Evolutionary conservation across 1,284 basidiomycete genomes (phyloP), one percentile per base, ranked within the genome.

Genomic region (Porphyrellus sp.): DNA sequence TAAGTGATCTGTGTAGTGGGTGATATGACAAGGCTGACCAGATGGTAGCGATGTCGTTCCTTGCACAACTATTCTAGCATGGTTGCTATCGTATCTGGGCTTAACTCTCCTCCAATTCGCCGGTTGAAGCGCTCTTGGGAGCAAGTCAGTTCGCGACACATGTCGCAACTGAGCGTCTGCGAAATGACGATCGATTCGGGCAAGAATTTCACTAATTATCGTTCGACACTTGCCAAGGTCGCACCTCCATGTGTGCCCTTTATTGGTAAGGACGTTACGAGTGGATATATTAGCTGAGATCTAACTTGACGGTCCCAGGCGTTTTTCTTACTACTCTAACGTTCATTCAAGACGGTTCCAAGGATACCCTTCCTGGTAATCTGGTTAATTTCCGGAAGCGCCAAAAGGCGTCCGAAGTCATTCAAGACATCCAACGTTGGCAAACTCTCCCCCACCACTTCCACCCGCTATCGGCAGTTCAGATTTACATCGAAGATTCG

Each of bases 311-410:
- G 9, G 43, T 8, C 28, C 1, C 51, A 96, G 93, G 96, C 62
- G 91, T 98, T 51, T 98, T 97, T 75, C 81, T 99, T 18, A 94
- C 95, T 5, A 93, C 92, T 23, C 77, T 99, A 52, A 95, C 94
- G 4, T 98, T 99, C 72, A 97, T 98, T 68, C 93, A 98, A 70
- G 97, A 99, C 65, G 97, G 96, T n/a, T 95, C 95, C 67, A 89
- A 91, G 51, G 93, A 99, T 74, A 83, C 83, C 53, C 73, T 92
- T 6, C 81, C 85, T 21, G 88, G 85, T 27, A 79, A 83, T 56
- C 77, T 98, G 59, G 88, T 99, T 75, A 98, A 99, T 73, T 99
- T 99, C 74, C 85, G 88, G 67, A 99, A 99, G 72, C 86, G 95
- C 9, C 86, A 91, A 63, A 92, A 92, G 70, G 87, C 93, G 0